phyloP scores from a whole-genome alignment of 352 stramenopile genomes.

The Globisporangium megalacanthum region DNA sequence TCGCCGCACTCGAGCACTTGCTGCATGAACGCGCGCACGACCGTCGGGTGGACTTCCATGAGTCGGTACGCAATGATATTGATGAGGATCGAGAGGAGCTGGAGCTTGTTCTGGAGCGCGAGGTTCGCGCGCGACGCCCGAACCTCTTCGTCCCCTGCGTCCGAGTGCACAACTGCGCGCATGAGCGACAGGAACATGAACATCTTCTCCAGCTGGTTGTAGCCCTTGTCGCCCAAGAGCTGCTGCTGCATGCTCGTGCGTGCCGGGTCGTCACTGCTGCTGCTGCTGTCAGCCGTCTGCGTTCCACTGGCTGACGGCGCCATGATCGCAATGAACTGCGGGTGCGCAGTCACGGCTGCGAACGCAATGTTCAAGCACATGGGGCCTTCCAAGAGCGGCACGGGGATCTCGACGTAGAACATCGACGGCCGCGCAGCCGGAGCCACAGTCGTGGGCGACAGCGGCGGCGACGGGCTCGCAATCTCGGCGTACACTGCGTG shows the following conservation, averaged over 20 bases:
- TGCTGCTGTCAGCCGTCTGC: conserved; percentile 14
- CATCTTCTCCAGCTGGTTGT: conserved; percentile 85
- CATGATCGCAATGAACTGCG: conserved; percentile 81
- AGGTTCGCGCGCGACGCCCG: conserved; percentile 53
- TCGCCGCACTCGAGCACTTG: conserved; percentile 28
- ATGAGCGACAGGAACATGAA: conserved; percentile 80
- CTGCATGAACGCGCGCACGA: conserved; percentile 49
- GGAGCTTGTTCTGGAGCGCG: conserved; percentile 78
- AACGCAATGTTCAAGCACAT: conserved; percentile 85
- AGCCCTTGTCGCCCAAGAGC: conserved; percentile 80
- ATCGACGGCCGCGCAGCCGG: conserved; percentile 54
- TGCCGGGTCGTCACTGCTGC: neutral
- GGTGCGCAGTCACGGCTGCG: conserved; percentile 66
- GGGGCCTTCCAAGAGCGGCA: conserved; percentile 57
- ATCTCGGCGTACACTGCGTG: conserved; percentile 79
- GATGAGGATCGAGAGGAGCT: conserved; percentile 75
- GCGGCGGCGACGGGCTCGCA: conserved; percentile 34
- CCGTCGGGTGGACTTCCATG: conserved; percentile 50
- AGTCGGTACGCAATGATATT: conserved; percentile 81
- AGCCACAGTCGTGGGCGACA: conserved; percentile 10
- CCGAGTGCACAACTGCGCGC: conserved; percentile 61
- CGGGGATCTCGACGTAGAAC: conserved; percentile 81
- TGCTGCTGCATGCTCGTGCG: conserved; percentile 56
- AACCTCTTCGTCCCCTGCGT: conserved; percentile 14
- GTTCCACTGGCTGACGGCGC: conserved; percentile 15